Evolutionary conservation across 176 grass and related monocot species (phyloP).

Genomic region (Urochloa ruziziensis): DNA sequence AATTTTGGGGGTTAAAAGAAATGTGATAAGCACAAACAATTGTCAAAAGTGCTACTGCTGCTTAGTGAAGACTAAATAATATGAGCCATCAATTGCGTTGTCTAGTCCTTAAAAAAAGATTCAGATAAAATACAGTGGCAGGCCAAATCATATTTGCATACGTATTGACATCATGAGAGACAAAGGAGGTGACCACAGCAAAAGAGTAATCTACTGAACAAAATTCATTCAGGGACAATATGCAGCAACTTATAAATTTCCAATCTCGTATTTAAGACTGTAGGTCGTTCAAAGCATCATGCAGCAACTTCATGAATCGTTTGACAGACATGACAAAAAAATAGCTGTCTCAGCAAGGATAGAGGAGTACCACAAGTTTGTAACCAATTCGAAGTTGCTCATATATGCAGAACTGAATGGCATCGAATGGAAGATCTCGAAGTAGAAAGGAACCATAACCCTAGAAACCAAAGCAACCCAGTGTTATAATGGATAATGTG

Average conservation of each 20-base stretch:
- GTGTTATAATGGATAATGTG: background rate
- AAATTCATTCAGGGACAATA: background rate
- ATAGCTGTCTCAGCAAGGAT: background rate
- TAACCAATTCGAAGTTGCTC: constrained; percentile 97
- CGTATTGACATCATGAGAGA: background rate
- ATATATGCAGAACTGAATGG: constrained; percentile 93
- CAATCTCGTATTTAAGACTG: background rate
- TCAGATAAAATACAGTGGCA: background rate
- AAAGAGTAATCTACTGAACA: background rate
- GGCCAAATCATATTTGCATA: background rate
- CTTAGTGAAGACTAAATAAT: background rate
- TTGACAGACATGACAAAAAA: background rate
- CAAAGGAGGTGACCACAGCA: background rate
- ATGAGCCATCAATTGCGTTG: background rate
- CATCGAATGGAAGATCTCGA: constrained; percentile 92
- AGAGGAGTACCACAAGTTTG: constrained; percentile 58
- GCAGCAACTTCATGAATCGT: background rate
- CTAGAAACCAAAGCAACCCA: constrained; percentile 39
- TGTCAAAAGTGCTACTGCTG: background rate
- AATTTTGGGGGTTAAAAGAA: background rate
- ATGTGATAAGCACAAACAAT: background rate
- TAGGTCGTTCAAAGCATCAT: background rate
- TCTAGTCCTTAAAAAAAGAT: background rate
- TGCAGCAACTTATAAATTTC: background rate
- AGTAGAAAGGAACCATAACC: constrained; percentile 93